Conservation (phyloP, 2,329 filamentous ascomycete species). For the Akanthomyces uredinophilus region DNA sequence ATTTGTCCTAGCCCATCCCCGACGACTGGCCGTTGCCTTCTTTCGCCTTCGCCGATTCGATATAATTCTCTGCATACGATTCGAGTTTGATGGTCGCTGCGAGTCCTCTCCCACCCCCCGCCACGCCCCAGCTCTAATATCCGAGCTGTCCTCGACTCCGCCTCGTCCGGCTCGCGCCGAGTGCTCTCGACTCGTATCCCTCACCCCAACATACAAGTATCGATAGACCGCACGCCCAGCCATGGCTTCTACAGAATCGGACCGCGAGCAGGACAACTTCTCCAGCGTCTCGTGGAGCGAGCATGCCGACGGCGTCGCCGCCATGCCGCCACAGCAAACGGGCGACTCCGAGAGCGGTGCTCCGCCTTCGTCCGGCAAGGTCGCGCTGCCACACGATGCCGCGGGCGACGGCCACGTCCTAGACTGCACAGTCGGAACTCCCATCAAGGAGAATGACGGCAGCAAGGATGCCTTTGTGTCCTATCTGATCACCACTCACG, state of each 20-base stretch:
- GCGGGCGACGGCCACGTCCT: conserved; percentile 68
- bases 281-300: conserved; percentile 78
- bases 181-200: background rate
- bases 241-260: conserved; percentile 11
- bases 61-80: background rate
- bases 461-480: conserved; percentile 96
- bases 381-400: conserved; percentile 42
- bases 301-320: conserved; percentile 33
- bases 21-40: background rate
- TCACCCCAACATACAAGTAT: background rate
- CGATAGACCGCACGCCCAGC: background rate
- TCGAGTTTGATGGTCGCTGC: no score
- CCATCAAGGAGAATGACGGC: conserved; percentile 92
- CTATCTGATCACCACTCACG: conserved; percentile 87
- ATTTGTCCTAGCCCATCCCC: background rate
- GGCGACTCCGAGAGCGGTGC: background rate
- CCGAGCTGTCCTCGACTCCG: conserved; percentile 4
- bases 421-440: conserved; percentile 75
- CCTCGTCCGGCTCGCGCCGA: conserved; percentile 11
- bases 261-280: conserved; percentile 61
- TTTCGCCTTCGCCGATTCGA: background rate
- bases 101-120: background rate
- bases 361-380: conserved; percentile 20
- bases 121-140: background rate
- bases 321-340: conserved; percentile 4